These are phyloP conservation scores for Corinectria fuckeliana DNA, from an alignment of 2,329 filamentous ascomycete species.

Conservation along the genomic window DNA sequence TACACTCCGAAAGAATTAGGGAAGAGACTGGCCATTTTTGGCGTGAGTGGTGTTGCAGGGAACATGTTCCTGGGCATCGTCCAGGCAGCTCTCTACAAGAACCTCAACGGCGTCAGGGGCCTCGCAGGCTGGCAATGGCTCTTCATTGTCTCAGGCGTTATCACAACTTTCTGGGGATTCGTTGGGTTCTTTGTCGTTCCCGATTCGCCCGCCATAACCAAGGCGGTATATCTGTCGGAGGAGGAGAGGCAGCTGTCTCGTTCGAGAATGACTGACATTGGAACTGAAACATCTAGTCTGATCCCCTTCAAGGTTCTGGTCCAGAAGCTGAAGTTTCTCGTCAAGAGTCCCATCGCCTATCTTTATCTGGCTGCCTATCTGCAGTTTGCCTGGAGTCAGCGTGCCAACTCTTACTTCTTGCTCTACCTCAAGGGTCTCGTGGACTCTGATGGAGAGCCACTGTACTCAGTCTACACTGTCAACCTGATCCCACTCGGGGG, in stretches of 20 bases:
- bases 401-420: slow-evolving; percentile 46
- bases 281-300: slow-evolving; percentile 25
- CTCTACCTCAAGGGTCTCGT: slow-evolving; percentile 43
- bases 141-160: slow-evolving; percentile 27
- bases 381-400: slow-evolving; percentile 44
- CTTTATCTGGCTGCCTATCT: slow-evolving; percentile 44
- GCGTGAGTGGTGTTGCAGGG: slow-evolving; percentile 32
- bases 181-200: slow-evolving; percentile 29
- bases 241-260: slow-evolving; percentile 22
- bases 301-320: slow-evolving; percentile 26
- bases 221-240: slow-evolving; percentile 23
- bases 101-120: slow-evolving; percentile 26
- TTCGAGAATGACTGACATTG: slow-evolving; percentile 25
- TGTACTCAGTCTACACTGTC: slow-evolving; percentile 50
- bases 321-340: slow-evolving; percentile 26
- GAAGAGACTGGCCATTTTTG: slow-evolving; percentile 34
- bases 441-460: slow-evolving; percentile 20
- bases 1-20: slow-evolving; percentile 29
- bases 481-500: slow-evolving; percentile 57
- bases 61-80: slow-evolving; percentile 36
- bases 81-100: slow-evolving; percentile 29
- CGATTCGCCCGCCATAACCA: slow-evolving; percentile 29
- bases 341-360: slow-evolving; percentile 30
- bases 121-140: slow-evolving; percentile 36
- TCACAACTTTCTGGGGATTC: slow-evolving; percentile 33